phyloP scores from a whole-genome alignment of 805 yeast species.

The Candida nitratophila region DNA sequence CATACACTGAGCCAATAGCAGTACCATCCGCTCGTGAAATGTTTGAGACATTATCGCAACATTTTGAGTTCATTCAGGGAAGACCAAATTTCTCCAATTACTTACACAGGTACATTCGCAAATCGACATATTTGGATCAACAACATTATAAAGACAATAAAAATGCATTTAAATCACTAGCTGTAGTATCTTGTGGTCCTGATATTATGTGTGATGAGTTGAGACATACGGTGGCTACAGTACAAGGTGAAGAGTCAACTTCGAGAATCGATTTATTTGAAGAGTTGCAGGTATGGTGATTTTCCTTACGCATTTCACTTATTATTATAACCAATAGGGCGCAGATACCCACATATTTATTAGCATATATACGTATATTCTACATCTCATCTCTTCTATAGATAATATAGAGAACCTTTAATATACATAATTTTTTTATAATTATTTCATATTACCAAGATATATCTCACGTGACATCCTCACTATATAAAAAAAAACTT shows the following conservation, averaged over 20 bases:
- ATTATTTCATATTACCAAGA: too few relatives aligned
- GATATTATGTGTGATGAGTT: conserved; percentile 45
- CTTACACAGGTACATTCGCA: conserved; percentile 18
- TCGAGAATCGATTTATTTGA: conserved; percentile 50
- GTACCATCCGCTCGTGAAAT: too few relatives aligned
- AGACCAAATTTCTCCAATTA: conserved; percentile 38
- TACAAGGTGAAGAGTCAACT: conserved; percentile 17
- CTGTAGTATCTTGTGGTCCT: conserved; percentile 51
- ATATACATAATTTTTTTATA: too few relatives aligned
- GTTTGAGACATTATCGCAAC: neutral
- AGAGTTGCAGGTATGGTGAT: conserved; percentile 51
- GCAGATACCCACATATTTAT: too few relatives aligned
- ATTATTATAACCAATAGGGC: too few relatives aligned
- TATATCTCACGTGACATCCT: neutral
- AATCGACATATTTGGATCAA: neutral
- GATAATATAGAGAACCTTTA: too few relatives aligned
- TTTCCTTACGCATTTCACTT: too few relatives aligned
- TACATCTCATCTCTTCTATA: too few relatives aligned
- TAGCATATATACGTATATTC: neutral
- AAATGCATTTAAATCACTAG: conserved; percentile 27
- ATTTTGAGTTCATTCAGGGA: conserved; percentile 32
- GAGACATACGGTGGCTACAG: conserved; percentile 32
- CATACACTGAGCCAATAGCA: too few relatives aligned
- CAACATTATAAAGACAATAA: neutral
- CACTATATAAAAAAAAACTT: neutral